Base-by-base conservation (phyloP, 768 basidiomycete genomes). In the Lentinula sp. region DNA sequence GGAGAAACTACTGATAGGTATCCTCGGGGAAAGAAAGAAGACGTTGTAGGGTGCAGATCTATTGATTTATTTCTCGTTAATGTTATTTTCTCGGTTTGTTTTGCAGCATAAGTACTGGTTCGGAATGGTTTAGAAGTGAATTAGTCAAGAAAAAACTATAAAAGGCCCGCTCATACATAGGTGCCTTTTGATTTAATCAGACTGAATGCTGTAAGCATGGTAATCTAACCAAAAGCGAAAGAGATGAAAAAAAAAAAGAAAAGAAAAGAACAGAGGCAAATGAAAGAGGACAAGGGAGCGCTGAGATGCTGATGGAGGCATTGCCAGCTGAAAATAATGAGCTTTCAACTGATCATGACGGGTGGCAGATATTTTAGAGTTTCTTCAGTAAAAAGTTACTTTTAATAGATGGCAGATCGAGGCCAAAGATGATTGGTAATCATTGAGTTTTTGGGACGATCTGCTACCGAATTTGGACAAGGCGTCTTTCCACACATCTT, bases 1-100 rank as follows among this genome's bases (percentile, higher is more conserved):
- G 62, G 79, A 82, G 73, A 76, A 82, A 67, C 70, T 97, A 69
- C 74, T 93, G 65, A 73, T 73, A 71, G 81, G 84, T 64, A 79
- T 84, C 65, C 72, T 75, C 76, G 75, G 73, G 67, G 74, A 73
- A 71, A 69, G 69, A 65, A 69, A 70, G 69, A 65, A 68, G 62
- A 53, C 61, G 59, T 60, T 28, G 55, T 54, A 56, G 61, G 45
- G 46, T 46, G 15, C 48, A 45, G 46, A 28, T 35, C 18, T 37
- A 54, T 48, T 46, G 9, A 23, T 45, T 43, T 57, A 43, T 57
- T 48, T 35, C 23, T 51, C 37, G 28, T 18, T 7, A 51, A 61
- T 61, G 40, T 50, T 43, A 18, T 60, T 42, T n/a, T 60, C 28
- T 57, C 42, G 42, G 52, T 58, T 58, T 62, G 52, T 50, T 53